Percentiles rank a stretch among this genome's conserved stretches.
phyloP scores from a whole-genome alignment of 768 basidiomycete genomes.

The Russula earlei region DNA sequence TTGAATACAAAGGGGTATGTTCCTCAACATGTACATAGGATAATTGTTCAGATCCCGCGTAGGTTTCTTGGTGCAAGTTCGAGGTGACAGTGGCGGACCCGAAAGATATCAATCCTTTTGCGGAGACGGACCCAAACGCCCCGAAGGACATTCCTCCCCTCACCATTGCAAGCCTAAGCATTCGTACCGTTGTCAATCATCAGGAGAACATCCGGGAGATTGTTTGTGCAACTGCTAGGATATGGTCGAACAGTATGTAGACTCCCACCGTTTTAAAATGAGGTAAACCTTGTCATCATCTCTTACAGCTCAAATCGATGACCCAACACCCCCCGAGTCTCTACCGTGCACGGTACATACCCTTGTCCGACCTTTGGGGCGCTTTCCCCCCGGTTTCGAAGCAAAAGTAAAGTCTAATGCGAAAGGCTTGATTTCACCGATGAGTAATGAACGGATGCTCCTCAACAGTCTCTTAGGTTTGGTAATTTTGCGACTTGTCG shows the following conservation, averaged over 20 bases:
- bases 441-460: slow-evolving; percentile 77
- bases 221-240: slow-evolving; percentile 73
- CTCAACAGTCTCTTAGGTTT: slow-evolving; percentile 73
- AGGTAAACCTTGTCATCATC: not conserved
- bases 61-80: slow-evolving; percentile 97
- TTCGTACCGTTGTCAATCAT: slow-evolving; percentile 90
- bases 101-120: slow-evolving; percentile 79
- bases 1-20: slow-evolving; percentile 75
- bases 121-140: slow-evolving; percentile 57
- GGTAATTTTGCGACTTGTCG: not conserved
- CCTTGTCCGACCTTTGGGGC: slow-evolving; percentile 81
- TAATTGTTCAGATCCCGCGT: not conserved
- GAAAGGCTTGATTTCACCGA: slow-evolving; percentile 61
- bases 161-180: slow-evolving; percentile 80
- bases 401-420: slow-evolving; percentile 49
- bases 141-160: slow-evolving; percentile 81
- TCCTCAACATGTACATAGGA: not conserved
- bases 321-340: slow-evolving; percentile 82
- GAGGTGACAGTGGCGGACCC: slow-evolving; percentile 79
- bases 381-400: slow-evolving; percentile 82
- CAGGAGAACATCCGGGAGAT: slow-evolving; percentile 90
- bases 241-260: slow-evolving; percentile 63
- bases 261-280: not conserved
- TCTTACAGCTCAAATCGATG: slow-evolving; percentile 71
- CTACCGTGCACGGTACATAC: slow-evolving; percentile 79